phyloP scores from a whole-genome alignment of 495 filamentous ascomycete species.

The Tuber indicum region DNA sequence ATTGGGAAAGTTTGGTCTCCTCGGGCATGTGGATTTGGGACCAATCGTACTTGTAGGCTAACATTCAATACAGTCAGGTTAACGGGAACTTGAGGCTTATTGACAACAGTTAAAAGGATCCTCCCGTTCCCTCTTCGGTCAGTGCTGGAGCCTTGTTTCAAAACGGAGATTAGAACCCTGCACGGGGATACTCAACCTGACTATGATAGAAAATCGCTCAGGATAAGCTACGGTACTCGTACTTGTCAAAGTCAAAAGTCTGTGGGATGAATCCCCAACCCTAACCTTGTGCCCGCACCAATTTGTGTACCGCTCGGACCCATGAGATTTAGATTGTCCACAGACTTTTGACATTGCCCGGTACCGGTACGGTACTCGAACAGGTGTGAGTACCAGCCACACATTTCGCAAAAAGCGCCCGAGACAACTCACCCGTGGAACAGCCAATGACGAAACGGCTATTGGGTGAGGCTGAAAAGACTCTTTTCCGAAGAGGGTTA shows the following conservation, averaged over 20 bases:
- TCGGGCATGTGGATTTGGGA: not conserved
- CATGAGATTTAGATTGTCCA: not conserved
- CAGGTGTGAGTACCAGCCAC: not conserved
- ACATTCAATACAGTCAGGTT: not conserved
- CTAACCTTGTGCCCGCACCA: not conserved
- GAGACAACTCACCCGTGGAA: not conserved
- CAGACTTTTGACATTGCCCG: not conserved
- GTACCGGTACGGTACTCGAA: too few relatives aligned
- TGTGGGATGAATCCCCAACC: not conserved
- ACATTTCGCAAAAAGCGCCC: not conserved
- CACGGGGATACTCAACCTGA: not conserved
- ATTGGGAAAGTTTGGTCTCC: not conserved
- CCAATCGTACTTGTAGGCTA: not conserved
- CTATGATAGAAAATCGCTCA: not conserved
- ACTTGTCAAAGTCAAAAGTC: not conserved
- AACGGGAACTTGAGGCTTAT: not conserved
- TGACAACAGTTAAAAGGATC: not conserved
- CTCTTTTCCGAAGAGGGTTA: not conserved
- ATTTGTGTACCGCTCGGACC: not conserved
- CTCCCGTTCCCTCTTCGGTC: not conserved
- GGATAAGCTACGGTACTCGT: too few relatives aligned
- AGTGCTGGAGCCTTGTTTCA: not conserved
- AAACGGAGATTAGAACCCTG: not conserved
- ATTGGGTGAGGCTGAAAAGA: not conserved
- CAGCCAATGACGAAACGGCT: not conserved